phyloP scores from a whole-genome alignment of 805 yeast species.

The Grigorovia humatica region DNA sequence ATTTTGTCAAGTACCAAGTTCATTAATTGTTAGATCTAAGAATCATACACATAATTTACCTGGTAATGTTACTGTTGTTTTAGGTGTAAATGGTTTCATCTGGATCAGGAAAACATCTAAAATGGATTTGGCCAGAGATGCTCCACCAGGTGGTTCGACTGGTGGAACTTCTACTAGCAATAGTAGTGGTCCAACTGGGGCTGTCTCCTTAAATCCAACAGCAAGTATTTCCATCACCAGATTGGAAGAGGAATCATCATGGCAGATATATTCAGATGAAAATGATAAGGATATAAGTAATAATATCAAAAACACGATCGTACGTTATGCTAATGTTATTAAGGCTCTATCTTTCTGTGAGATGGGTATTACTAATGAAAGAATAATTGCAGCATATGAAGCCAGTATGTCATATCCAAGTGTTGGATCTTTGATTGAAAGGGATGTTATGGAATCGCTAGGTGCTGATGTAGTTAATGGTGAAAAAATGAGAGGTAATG shows the following conservation, averaged over 20 bases:
- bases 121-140: constrained; percentile 24
- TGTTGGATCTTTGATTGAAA: constrained; percentile 62
- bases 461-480: constrained; percentile 62
- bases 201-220: constrained; percentile 15
- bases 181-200: constrained; percentile 29
- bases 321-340: constrained; percentile 78
- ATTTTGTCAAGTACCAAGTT: constrained; percentile 70
- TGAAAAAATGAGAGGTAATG: constrained; percentile 65
- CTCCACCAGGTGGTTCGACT: constrained; percentile 19
- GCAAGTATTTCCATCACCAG: constrained; percentile 64
- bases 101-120: constrained; percentile 73
- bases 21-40: constrained; percentile 73
- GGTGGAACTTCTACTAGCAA: constrained; percentile 14
- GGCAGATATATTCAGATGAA: constrained; percentile 89
- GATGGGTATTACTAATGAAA: constrained; percentile 73
- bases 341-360: constrained; percentile 75
- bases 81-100: constrained; percentile 91
- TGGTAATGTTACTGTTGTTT: constrained; percentile 80
- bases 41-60: constrained; percentile 84
- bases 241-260: constrained; percentile 82
- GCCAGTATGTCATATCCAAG: constrained; percentile 70
- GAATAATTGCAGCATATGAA: constrained; percentile 77
- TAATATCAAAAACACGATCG: constrained; percentile 57
- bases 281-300: constrained; percentile 61
- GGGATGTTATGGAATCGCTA: constrained; percentile 59